A percentile compares a stretch with the other conserved stretches of the same genome.
Conservation (phyloP, 345 rosid genomes). For the Diplotaxis tenuifolia region DNA sequence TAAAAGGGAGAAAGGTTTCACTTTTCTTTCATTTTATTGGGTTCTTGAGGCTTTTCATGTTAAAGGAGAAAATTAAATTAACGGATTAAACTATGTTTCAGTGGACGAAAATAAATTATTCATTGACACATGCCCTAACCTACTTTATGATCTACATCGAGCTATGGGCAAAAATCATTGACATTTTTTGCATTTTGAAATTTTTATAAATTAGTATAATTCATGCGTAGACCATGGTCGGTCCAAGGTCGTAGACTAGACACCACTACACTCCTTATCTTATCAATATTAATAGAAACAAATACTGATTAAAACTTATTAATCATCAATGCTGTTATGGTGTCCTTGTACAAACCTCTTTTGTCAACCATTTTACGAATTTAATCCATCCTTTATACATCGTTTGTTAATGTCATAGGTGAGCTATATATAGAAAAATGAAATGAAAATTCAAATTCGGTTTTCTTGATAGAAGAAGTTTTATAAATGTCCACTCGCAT, state of each 20-base stretch:
- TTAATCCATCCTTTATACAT: background rate
- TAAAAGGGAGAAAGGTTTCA: constrained; percentile 15
- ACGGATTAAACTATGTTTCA: constrained; percentile 1
- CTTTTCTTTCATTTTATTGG: background rate
- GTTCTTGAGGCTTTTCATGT: constrained; percentile 23
- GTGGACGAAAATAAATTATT: background rate
- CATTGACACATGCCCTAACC: constrained; percentile 41
- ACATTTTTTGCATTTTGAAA: constrained; percentile 13
- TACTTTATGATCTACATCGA: constrained; percentile 38
- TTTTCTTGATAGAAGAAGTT: background rate
- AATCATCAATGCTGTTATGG: background rate
- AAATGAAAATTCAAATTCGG: background rate
- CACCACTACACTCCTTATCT: constrained; percentile 34
- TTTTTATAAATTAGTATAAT: constrained; percentile 15
- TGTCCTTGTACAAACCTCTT: background rate
- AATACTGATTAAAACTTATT: background rate
- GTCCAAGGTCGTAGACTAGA: constrained; percentile 40
- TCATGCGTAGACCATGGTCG: constrained; percentile 38
- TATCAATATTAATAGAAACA: constrained; percentile 3
- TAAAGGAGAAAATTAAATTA: background rate
- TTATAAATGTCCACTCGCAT: constrained; percentile 16
- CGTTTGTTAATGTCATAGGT: background rate
- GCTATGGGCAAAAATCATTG: constrained; percentile 39
- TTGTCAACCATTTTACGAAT: background rate
- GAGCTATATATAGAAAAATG: background rate